A percentile compares a stretch with the other conserved stretches of the same genome.
phyloP scores from a whole-genome alignment of 352 stramenopile species.

The Phytophthora podocarpi region DNA sequence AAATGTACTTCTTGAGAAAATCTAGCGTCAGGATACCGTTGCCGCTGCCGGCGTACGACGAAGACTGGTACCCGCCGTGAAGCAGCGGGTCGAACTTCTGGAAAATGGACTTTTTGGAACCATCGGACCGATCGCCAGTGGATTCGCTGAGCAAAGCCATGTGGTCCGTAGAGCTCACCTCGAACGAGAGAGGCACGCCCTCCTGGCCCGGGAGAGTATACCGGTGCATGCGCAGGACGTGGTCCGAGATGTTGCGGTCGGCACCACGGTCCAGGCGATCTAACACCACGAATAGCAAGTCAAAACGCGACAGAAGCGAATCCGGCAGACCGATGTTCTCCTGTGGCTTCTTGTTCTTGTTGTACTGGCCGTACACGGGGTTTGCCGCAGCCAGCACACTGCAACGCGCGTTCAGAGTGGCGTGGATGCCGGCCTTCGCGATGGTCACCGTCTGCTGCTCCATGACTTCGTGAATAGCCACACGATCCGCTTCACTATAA shows the following conservation, averaged over 20 bases:
- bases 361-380: conserved; percentile 99
- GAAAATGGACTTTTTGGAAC: conserved; percentile 86
- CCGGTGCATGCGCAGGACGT: conserved; percentile 97
- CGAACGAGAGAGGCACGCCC: conserved; percentile 89
- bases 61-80: conserved; percentile 73
- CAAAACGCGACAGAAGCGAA: conserved; percentile 99
- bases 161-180: conserved; percentile 82
- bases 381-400: conserved; percentile 99
- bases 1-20: conserved; percentile 99
- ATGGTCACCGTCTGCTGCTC: conserved; percentile 99
- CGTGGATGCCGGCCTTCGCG: conserved; percentile 99
- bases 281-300: conserved; percentile 99
- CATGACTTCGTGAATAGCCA: conserved; percentile 99
- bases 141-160: conserved; percentile 71
- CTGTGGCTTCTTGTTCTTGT: conserved; percentile 97
- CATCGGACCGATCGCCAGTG: conserved; percentile 58
- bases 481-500: conserved; percentile 93
- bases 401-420: conserved; percentile 98
- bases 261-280: conserved; percentile 96
- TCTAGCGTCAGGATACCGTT: conserved; percentile 93
- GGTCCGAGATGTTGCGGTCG: conserved; percentile 96
- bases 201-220: conserved; percentile 91
- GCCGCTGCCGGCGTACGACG: conserved; percentile 50
- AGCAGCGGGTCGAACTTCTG: conserved; percentile 92
- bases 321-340: conserved; percentile 99